Evolutionary conservation across 805 yeast species (phyloP).

Genomic region (Starmerella cellae): DNA sequence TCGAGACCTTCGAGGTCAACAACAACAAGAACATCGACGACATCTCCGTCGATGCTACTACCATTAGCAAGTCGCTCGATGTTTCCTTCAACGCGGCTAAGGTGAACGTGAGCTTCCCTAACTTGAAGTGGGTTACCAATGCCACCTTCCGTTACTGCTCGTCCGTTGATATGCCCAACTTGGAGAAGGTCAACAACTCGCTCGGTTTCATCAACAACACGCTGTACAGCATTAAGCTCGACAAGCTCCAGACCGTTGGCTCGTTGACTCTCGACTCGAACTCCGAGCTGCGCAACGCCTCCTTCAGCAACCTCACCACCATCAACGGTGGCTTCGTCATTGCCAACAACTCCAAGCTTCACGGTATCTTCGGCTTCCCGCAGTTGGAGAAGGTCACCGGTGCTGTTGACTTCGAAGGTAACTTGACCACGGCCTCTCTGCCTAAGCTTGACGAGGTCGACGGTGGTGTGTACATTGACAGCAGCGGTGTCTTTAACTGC

Average conservation of each 20-base stretch:
- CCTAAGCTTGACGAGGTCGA: slow-evolving; percentile 60
- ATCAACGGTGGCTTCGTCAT: slow-evolving; percentile 91
- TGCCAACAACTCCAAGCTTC: slow-evolving; percentile 68
- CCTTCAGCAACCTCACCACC: slow-evolving; percentile 53
- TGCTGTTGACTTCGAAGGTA: slow-evolving; percentile 71
- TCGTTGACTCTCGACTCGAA: slow-evolving; percentile 66
- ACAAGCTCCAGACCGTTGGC: slow-evolving; percentile 52
- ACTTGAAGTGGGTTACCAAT: slow-evolving; percentile 75
- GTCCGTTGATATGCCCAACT: slow-evolving; percentile 54
- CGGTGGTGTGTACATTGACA: slow-evolving; percentile 82
- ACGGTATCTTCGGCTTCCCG: slow-evolving; percentile 58
- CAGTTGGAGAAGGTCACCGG: slow-evolving; percentile 66
- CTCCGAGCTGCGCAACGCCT: slow-evolving; percentile 52
- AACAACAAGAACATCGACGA: slow-evolving; percentile 66
- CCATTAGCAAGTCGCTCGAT: slow-evolving; percentile 61
- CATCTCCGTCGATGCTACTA: slow-evolving; percentile 53
- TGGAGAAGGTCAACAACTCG: slow-evolving; percentile 66
- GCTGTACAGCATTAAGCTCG: slow-evolving; percentile 30
- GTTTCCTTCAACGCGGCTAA: slow-evolving; percentile 76
- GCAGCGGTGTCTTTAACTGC: slow-evolving; percentile 62
- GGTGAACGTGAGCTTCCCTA: slow-evolving; percentile 41
- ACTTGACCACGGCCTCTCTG: slow-evolving; percentile 66
- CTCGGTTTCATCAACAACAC: slow-evolving; percentile 67
- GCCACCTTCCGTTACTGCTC: slow-evolving; percentile 70
- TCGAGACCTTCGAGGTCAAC: slow-evolving; percentile 49